Percentiles rank a stretch among this genome's conserved stretches.
Evolutionary conservation across 371 early-diverging fungal species (phyloP).

Genomic region (Smittium mucronatum): DNA sequence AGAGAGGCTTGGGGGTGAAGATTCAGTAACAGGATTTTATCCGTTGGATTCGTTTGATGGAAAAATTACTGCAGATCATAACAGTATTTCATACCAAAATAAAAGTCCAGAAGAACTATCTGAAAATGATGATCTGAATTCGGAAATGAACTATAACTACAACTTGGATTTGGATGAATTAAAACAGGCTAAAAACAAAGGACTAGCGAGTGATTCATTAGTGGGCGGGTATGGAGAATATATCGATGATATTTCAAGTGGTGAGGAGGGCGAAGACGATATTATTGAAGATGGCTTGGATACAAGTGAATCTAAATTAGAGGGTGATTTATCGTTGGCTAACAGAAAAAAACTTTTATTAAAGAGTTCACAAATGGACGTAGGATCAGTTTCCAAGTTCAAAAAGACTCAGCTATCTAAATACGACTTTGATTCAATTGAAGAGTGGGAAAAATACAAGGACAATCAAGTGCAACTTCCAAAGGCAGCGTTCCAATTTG

Average conservation of each 20-base stretch:
- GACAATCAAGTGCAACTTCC: constrained; percentile 53
- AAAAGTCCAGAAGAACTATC: too few species aligned
- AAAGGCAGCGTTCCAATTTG: constrained; percentile 62
- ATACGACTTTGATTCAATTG: constrained; percentile 66
- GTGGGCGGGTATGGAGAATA: not conserved
- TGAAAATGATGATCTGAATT: too few species aligned
- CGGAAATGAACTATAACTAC: too few species aligned
- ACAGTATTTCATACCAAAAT: too few species aligned
- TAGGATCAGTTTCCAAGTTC: constrained; percentile 9
- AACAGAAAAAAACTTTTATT: too few species aligned
- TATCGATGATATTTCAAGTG: not conserved
- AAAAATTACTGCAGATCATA: not conserved
- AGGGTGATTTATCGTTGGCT: not conserved
- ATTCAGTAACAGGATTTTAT: not conserved
- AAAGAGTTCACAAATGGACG: not conserved
- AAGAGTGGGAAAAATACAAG: constrained; percentile 57
- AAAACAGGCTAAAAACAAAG: not conserved
- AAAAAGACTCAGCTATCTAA: constrained; percentile 53
- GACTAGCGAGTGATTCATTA: not conserved
- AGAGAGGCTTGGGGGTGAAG: not conserved
- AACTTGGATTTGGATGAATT: not conserved
- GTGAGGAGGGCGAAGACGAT: not conserved
- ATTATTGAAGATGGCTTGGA: not conserved
- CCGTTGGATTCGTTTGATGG: not conserved
- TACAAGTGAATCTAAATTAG: not conserved